Evolutionary conservation across 495 filamentous ascomycete species (phyloP).

Genomic region (Neurospora discreta): DNA sequence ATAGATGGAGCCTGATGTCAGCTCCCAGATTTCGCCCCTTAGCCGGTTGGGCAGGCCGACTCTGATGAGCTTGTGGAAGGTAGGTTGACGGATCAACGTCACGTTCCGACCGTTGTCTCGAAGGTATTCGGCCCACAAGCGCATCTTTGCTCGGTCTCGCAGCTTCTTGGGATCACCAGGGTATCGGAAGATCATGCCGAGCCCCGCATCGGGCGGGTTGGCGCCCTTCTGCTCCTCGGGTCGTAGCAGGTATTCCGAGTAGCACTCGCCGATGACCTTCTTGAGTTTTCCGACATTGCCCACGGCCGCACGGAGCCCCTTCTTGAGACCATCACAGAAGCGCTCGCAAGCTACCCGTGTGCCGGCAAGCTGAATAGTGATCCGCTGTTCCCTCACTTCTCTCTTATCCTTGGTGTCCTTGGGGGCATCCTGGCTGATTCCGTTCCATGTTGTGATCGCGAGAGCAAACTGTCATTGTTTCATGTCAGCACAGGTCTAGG

Average conservation of each 20-base stretch:
- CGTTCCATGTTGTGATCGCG: conserved; percentile 94
- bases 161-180: conserved; percentile 94
- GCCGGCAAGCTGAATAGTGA: conserved; percentile 82
- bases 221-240: conserved; percentile 45
- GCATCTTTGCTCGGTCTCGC: conserved; percentile 92
- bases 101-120: conserved; percentile 91
- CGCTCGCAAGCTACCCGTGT: conserved; percentile 81
- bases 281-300: conserved; percentile 77
- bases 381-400: conserved; percentile 55
- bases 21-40: conserved; percentile 91
- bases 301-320: conserved; percentile 70
- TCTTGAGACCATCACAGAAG: conserved; percentile 93
- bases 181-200: conserved; percentile 89
- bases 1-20: conserved; percentile 83
- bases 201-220: conserved; percentile 72
- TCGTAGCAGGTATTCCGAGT: conserved; percentile 83
- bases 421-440: conserved; percentile 41
- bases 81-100: conserved; percentile 86
- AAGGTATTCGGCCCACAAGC: conserved; percentile 92
- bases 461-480: conserved; percentile 57
- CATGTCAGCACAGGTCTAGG: not conserved
- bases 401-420: conserved; percentile 40
- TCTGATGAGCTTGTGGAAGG: conserved; percentile 92
- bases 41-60: conserved; percentile 91
- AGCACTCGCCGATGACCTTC: conserved; percentile 67